phyloP scores from a whole-genome alignment of 208 protist species.

The Crithidia fasciculata region DNA sequence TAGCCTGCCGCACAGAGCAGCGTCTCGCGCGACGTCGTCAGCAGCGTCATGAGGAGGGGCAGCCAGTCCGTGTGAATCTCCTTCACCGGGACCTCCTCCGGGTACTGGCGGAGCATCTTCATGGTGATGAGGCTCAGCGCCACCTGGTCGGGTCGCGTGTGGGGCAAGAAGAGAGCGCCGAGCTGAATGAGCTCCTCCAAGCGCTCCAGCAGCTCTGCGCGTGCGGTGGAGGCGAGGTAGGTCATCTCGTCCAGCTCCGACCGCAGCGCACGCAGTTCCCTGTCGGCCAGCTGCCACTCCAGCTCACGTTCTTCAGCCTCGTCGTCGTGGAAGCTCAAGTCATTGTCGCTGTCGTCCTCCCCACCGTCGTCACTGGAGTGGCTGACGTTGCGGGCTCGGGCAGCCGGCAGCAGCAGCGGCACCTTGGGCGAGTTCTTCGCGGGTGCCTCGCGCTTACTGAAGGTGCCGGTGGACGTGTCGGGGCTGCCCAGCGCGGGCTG shows the following conservation, averaged over 20 bases:
- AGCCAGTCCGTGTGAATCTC: conserved; percentile 71
- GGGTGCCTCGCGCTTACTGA: not conserved
- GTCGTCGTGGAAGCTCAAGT: conserved; percentile 3
- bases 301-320: conserved; percentile 14
- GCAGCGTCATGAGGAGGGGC: conserved; percentile 45
- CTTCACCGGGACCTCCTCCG: conserved; percentile 67
- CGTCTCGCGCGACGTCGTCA: conserved; percentile 45
- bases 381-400: not conserved
- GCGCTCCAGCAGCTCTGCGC: conserved; percentile 44
- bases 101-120: conserved; percentile 72
- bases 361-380: not conserved
- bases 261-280: conserved; percentile 47
- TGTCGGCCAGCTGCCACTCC: conserved; percentile 56
- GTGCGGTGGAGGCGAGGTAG: conserved; percentile 48
- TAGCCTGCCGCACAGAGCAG: conserved; percentile 36
- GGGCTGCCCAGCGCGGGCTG: not conserved
- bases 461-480: not conserved
- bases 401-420: conserved; percentile 3
- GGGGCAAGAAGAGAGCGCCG: conserved; percentile 54
- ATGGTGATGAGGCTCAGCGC: conserved; percentile 46
- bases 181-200: conserved; percentile 50
- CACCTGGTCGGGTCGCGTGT: conserved; percentile 64
- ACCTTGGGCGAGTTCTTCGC: not conserved
- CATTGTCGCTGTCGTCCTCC: not conserved
- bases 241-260: conserved; percentile 66